phyloP scores from a whole-genome alignment of 306 rosid species.

The Echinosophora koreensis region DNA sequence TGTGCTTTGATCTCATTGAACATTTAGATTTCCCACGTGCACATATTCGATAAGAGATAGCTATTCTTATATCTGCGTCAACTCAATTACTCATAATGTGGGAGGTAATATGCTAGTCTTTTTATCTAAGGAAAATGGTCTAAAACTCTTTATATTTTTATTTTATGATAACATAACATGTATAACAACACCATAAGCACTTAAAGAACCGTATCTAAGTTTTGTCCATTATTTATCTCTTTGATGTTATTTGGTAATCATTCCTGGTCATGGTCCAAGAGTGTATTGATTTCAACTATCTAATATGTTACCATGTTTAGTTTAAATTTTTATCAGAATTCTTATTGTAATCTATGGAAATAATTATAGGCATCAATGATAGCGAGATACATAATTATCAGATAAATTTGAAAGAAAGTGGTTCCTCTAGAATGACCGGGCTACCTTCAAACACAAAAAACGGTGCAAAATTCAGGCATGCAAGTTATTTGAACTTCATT shows the following conservation, averaged over 20 bases:
- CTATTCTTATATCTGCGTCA: background rate
- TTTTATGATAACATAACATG: background rate
- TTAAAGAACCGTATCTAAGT: too few relatives aligned
- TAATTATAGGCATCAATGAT: constrained; percentile 68
- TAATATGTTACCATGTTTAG: constrained; percentile 15
- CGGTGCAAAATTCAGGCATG: constrained; percentile 86
- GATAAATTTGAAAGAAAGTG: constrained; percentile 66
- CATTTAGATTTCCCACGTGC: constrained; percentile 1
- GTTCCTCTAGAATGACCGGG: constrained; percentile 57
- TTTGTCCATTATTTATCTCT: background rate
- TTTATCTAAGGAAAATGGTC: constrained; percentile 21
- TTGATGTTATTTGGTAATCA: constrained; percentile 4
- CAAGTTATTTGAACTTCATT: constrained; percentile 30
- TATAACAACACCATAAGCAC: too few relatives aligned
- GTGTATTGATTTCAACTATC: constrained; percentile 23
- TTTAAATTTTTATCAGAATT: constrained; percentile 13
- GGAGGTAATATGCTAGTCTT: constrained; percentile 24
- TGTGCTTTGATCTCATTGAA: constrained; percentile 32
- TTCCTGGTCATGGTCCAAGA: constrained; percentile 24
- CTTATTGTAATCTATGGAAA: constrained; percentile 41
- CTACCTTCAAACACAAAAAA: constrained; percentile 72
- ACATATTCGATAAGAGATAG: background rate
- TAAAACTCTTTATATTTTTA: background rate
- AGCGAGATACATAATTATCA: constrained; percentile 58
- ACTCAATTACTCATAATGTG: constrained; percentile 22